Conservation (phyloP, 2,329 filamentous ascomycete species). For the Triangularia setosa region DNA sequence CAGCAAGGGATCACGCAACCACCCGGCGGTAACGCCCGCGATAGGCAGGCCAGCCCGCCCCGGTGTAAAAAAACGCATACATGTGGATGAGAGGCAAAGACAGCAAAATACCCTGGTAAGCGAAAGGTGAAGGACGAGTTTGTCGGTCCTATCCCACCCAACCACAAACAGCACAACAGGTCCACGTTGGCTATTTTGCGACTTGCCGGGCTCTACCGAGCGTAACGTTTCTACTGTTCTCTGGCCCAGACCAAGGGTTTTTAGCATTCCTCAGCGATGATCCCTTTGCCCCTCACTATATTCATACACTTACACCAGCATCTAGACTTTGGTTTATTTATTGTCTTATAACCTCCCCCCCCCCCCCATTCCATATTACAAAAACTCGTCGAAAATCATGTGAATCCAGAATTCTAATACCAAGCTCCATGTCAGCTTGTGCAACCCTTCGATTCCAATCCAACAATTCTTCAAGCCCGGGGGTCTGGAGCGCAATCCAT, state of each 20-base stretch:
- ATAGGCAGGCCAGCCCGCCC: neutral
- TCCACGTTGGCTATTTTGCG: neutral
- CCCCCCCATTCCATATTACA: neutral
- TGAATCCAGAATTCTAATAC: neutral
- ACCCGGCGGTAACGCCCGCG: neutral
- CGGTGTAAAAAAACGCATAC: neutral
- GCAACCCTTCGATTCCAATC: neutral
- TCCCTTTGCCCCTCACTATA: neutral
- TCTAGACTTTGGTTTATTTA: neutral
- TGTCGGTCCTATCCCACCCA: neutral
- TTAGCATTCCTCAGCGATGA: neutral
- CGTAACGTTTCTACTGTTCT: neutral
- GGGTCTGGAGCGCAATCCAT: neutral
- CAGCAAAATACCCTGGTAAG: neutral
- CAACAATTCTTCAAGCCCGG: neutral
- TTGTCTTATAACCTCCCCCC: neutral
- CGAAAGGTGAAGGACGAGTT: neutral
- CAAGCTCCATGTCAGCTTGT: neutral
- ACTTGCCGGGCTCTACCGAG: neutral
- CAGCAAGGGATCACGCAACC: neutral
- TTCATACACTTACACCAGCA: neutral
- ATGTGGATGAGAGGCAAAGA: neutral
- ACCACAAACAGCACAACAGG: neutral
- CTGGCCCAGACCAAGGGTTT: neutral
- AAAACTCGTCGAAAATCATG: neutral